phyloP scores from a whole-genome alignment of 1,139 yeast genomes.

The Pichia sp. region DNA sequence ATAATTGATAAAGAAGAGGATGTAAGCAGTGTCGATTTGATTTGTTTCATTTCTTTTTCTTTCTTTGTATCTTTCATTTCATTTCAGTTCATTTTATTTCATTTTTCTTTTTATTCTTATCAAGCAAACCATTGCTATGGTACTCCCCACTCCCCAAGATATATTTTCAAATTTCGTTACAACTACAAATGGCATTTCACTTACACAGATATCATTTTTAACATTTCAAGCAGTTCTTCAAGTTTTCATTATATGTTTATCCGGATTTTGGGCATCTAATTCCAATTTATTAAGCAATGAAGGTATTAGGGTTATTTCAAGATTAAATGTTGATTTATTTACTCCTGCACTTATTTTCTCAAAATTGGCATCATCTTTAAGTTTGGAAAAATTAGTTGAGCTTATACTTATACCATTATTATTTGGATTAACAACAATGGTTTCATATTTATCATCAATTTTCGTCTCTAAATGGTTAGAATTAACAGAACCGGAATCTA shows the following conservation, averaged over 20 bases:
- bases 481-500: slow-evolving; percentile 59
- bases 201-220: slow-evolving; percentile 47
- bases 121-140: neutral
- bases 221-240: slow-evolving; percentile 77
- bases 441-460: slow-evolving; percentile 52
- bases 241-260: slow-evolving; percentile 64
- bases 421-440: slow-evolving; percentile 56
- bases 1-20: neutral
- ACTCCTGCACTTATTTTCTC: slow-evolving; percentile 81
- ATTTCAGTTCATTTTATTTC: neutral
- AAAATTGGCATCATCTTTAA: slow-evolving; percentile 69
- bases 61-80: neutral
- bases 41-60: neutral
- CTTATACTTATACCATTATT: slow-evolving; percentile 69
- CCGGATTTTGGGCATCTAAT: slow-evolving; percentile 66
- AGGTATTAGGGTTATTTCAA: slow-evolving; percentile 62
- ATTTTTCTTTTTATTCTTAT: neutral
- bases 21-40: too few relatives aligned
- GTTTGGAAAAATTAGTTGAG: slow-evolving; percentile 60
- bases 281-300: slow-evolving; percentile 50
- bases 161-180: slow-evolving; percentile 4
- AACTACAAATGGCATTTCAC: slow-evolving; percentile 13
- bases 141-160: slow-evolving; percentile 2
- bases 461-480: slow-evolving; percentile 41
- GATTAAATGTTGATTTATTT: slow-evolving; percentile 69